Conservation (phyloP, 2,329 filamentous ascomycete genomes). For the Fusarium lateritium region DNA sequence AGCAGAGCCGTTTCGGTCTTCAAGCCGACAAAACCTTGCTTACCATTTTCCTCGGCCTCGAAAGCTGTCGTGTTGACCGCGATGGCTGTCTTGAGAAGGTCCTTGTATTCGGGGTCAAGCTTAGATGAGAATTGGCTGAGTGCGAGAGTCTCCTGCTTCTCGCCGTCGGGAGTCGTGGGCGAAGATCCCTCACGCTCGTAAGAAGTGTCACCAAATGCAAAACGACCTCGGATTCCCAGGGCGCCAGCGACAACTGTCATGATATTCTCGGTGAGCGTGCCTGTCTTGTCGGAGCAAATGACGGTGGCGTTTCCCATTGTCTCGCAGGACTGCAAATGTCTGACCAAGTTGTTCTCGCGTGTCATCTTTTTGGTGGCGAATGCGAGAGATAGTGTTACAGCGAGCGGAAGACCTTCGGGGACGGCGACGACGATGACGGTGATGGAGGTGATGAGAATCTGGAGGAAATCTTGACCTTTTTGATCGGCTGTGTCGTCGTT, state of each 20-base stretch:
- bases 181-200: constrained; percentile 49
- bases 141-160: constrained; percentile 17
- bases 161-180: constrained; percentile 6
- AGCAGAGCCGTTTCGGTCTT: constrained; percentile 71
- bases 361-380: constrained; percentile 79
- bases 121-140: constrained; percentile 26
- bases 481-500: constrained; percentile 63
- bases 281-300: constrained; percentile 77
- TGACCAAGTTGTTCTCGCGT: constrained; percentile 78
- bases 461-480: constrained; percentile 71
- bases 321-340: constrained; percentile 76
- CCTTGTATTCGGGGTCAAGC: constrained; percentile 34
- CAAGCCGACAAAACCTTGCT: constrained; percentile 64
- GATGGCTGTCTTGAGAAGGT: constrained; percentile 50
- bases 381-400: constrained; percentile 76
- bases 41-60: constrained; percentile 62
- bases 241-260: constrained; percentile 82
- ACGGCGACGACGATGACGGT: constrained; percentile 78
- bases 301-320: constrained; percentile 81
- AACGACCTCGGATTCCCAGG: constrained; percentile 28
- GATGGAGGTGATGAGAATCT: constrained; percentile 75
- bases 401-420: constrained; percentile 75
- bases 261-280: constrained; percentile 70
- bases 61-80: constrained; percentile 72
- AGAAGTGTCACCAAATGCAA: constrained; percentile 61